A percentile compares a stretch with the other conserved stretches of the same genome.
These are phyloP conservation scores for Aspergillus melleus DNA, from an alignment of 2,329 filamentous ascomycete genomes.

Conservation along the genomic window DNA sequence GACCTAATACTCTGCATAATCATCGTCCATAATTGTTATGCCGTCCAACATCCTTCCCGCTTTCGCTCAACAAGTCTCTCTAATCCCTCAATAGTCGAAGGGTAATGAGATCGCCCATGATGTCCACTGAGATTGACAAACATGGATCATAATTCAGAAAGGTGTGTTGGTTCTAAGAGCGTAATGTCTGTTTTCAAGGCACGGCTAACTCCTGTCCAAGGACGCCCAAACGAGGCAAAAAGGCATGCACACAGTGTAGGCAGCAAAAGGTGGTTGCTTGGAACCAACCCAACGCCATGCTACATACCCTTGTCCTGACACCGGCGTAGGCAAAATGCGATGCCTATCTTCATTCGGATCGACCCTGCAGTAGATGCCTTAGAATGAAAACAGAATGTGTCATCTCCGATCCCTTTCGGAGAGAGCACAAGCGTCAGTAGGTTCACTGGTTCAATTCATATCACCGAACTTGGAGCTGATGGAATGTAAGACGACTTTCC, in stretches of 20 bases:
- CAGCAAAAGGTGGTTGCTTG: constrained; percentile 40
- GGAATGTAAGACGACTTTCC: constrained; percentile 29
- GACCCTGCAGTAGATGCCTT: constrained; percentile 40
- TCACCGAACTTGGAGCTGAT: not conserved
- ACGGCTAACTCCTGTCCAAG: constrained; percentile 18
- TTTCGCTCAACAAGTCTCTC: not conserved
- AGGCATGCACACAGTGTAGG: constrained; percentile 46
- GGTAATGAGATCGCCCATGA: not conserved
- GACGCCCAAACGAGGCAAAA: constrained; percentile 35
- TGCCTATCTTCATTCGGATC: constrained; percentile 35
- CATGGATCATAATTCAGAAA: not conserved
- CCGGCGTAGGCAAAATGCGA: constrained; percentile 39
- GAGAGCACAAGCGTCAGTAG: constrained; percentile 45
- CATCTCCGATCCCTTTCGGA: constrained; percentile 44
- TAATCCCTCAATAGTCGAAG: not conserved
- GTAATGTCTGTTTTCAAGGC: not conserved
- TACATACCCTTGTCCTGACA: not conserved
- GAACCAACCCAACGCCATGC: not conserved
- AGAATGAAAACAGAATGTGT: constrained; percentile 38
- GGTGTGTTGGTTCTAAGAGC: not conserved
- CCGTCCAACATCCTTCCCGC: not conserved
- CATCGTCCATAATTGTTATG: not conserved
- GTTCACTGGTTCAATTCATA: constrained; percentile 2
- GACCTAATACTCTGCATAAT: not conserved
- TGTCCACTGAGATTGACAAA: not conserved